These are phyloP conservation scores for Silene latifolia DNA, from an alignment of 148 eudicot species.

Conservation along the genomic window DNA sequence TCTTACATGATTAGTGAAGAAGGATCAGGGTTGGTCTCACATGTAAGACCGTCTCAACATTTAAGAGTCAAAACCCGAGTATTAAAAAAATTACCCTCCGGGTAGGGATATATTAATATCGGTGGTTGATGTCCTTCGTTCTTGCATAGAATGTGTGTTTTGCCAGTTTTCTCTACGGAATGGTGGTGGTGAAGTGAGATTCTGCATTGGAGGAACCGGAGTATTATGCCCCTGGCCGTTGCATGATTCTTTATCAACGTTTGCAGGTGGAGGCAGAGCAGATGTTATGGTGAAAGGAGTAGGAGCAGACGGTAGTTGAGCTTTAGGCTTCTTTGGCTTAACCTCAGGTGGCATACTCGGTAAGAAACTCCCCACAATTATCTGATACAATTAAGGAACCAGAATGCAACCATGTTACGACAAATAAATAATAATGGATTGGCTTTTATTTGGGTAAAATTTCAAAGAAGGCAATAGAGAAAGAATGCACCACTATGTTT, in stretches of 20 bases:
- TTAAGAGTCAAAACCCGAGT: too few relatives aligned
- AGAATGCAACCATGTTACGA: background rate
- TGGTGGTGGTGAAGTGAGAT: conserved; percentile 21
- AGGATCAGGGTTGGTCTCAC: too few relatives aligned
- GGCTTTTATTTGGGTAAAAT: too few relatives aligned
- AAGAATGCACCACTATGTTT: too few relatives aligned
- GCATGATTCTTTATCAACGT: conserved; percentile 33
- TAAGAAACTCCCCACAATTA: conserved; percentile 49
- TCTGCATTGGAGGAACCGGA: conserved; percentile 23
- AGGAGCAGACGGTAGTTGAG: conserved; percentile 22
- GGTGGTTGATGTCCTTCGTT: conserved; percentile 33
- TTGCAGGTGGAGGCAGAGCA: conserved; percentile 21
- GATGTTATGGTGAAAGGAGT: conserved; percentile 29
- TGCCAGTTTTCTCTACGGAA: conserved; percentile 39
- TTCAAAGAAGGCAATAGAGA: too few relatives aligned
- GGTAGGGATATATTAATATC: conserved; percentile 52
- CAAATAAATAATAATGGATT: background rate
- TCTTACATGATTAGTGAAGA: too few relatives aligned
- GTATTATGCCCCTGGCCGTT: conserved; percentile 33
- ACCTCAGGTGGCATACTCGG: conserved; percentile 36
- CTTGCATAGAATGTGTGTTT: conserved; percentile 34
- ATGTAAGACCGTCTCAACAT: too few relatives aligned
- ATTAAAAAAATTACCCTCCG: conserved; percentile 28
- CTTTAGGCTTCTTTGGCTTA: conserved; percentile 43
- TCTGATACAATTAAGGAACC: conserved; percentile 22